Evolutionary conservation across 2,329 filamentous ascomycete genomes (phyloP).

Genomic region (Colletotrichum aenigma): DNA sequence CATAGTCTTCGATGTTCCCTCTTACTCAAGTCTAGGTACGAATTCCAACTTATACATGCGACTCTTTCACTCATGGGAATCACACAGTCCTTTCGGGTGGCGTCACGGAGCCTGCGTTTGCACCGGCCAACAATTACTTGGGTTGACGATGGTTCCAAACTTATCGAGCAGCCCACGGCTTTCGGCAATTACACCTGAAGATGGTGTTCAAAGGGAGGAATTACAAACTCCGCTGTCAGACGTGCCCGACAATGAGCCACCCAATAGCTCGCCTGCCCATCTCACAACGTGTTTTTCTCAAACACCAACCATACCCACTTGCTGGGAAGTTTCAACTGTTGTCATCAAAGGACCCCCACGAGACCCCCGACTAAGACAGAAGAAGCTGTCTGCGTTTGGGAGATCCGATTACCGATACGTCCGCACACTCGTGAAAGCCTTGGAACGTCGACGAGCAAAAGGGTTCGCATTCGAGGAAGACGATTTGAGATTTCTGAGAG

Average conservation of each 20-base stretch:
- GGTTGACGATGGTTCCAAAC: neutral
- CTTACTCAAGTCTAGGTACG: neutral
- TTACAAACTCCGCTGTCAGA: neutral
- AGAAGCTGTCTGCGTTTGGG: neutral
- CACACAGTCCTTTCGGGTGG: neutral
- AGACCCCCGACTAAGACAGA: neutral
- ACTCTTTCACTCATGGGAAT: neutral
- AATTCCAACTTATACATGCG: neutral
- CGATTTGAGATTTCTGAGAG: neutral
- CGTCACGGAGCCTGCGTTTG: neutral
- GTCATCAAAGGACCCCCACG: neutral
- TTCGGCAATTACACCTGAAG: neutral
- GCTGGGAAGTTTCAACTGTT: neutral
- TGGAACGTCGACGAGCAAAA: neutral
- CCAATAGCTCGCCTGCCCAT: neutral
- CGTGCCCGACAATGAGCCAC: neutral
- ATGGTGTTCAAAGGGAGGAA: neutral
- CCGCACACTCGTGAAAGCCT: neutral
- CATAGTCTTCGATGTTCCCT: neutral
- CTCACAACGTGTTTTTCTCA: neutral
- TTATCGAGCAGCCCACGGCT: neutral
- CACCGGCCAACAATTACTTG: neutral
- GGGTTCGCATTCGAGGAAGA: neutral
- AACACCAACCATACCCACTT: neutral
- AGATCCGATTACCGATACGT: neutral